Base-by-base conservation (phyloP, 2,329 filamentous ascomycete genomes). In the Hypoxylon sp. region DNA sequence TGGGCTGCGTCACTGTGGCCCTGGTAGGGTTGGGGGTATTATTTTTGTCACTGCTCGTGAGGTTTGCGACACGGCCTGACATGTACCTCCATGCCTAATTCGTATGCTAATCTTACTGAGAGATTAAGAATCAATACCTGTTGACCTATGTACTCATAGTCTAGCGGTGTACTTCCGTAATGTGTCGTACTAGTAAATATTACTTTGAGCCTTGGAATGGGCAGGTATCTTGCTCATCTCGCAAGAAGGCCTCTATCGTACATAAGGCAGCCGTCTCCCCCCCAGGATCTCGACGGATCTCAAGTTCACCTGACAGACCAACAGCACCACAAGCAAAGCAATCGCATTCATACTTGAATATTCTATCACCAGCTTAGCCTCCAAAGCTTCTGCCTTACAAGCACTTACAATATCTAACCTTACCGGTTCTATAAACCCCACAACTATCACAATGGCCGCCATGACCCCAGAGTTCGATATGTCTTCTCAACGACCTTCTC, bases 401-500 rank as follows among this genome's bases (percentile, higher is more conserved):
- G 42, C 57, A 57, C 14, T n/a, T 62, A 39, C 37, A 22, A 58
- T 46, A 63, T 31, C 44, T 47, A 54, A 66, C 24, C 24, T 47
- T 22, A 44, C 42, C 46, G 48, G 59, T 59, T 60, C 22, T 58
- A 61, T 54, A 59, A 51, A 65, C 31, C 42, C 19, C 70, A 58
- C 70, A 59, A 66, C 74, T 69, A 70, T 72, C 72, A 74, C 68
- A 72, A 73, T 78, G 76, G 75, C 76, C 73, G 69, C 69, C 70
- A 63, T 69, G n/a, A 54, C 70, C 59, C 72, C 69, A 70, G 73
- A 76, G 64, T 71, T 77, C 80, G 82, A 79, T 67, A 87, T 88
- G 85, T 85, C 86, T 80, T 82, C 86, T 71, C 87, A 89, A 80
- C 86, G 88, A 78, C 88, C 88, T 70, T 89, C 88, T 74, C 87